Evolutionary conservation across 192 early-diverging fungal genomes (phyloP), one percentile per base, ranked within the genome.

Genomic region (Linderina pennispora): DNA sequence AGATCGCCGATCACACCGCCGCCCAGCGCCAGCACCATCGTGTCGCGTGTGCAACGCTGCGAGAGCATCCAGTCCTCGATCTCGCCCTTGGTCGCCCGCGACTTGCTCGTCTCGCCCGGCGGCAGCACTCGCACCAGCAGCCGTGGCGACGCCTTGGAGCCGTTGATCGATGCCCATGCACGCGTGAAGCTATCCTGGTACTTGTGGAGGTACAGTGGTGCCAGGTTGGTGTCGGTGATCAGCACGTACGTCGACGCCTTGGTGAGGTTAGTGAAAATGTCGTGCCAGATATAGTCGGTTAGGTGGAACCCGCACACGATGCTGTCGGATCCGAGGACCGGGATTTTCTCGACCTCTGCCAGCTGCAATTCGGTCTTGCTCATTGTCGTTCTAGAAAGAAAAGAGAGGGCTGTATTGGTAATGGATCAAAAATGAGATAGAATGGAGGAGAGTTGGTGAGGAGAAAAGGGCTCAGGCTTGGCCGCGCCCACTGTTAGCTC

Each of bases 1-100:
- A 99, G 65, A 66, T 99, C 96, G 38, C 96, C 94, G 58, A 99
- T 91, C 0, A 98, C 95, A 4, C 95, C 95, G 32, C 94, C 96
- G 48, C 96, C 96, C 35, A 99, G 78, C 1, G 94, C 94, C 23
- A 99, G 62, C 34, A 99, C 76, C 49, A 87, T 85, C 1, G 91
- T 89, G 59, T 99, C 96, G 36, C 96, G 79, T 21, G 92, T 96
- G 62, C 92, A 94, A 14, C 78, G 77, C 35, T 90, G 45, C 15
- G 55, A 50, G 16, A 99, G 80, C 63, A 94, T 80, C 75, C 81
- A 99, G 71, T 99, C 94, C 57, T 99, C 94, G 41, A 96, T 87
- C 16, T 65, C 64, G 35, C 77, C 83, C 74, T 96, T 99, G 19
- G 77, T 83, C 32, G 81, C 84, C 20, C 96, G 70, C 32, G 90